Evolutionary conservation across 1,139 yeast genomes (phyloP).

Genomic region (Candida sp.): DNA sequence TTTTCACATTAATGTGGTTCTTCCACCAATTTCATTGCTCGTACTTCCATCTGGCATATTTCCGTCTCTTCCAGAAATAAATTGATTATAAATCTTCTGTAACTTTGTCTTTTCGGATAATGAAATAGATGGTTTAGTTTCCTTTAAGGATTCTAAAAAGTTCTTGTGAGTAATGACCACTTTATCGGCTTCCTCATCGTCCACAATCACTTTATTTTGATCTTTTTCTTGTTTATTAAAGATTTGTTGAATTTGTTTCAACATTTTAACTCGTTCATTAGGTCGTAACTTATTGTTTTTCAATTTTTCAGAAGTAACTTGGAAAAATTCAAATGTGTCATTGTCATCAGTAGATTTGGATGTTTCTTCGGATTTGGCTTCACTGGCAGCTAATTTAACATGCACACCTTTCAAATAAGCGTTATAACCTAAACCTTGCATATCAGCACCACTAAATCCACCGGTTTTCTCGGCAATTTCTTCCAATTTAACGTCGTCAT

Average conservation of each 20-base stretch:
- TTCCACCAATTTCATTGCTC: conserved; percentile 80
- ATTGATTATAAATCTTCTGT: conserved; percentile 62
- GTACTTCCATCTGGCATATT: conserved; percentile 87
- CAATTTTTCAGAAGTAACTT: conserved; percentile 29
- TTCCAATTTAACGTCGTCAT: conserved; percentile 48
- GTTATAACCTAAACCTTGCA: conserved; percentile 89
- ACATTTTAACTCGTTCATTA: conserved; percentile 41
- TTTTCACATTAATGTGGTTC: conserved; percentile 65
- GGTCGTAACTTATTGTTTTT: conserved; percentile 31
- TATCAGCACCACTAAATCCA: conserved; percentile 93
- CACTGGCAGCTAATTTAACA: conserved; percentile 51
- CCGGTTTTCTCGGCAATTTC: conserved; percentile 58
- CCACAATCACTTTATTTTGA: conserved; percentile 8
- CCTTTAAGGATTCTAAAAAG: conserved; percentile 60
- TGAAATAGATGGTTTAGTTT: conserved; percentile 88
- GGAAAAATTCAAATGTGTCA: conserved; percentile 30
- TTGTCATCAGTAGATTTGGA: conserved; percentile 10
- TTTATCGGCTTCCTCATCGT: conserved; percentile 13
- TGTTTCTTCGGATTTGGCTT: conserved; percentile 23
- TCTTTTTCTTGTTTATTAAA: conserved; percentile 13
- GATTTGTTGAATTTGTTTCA: conserved; percentile 46
- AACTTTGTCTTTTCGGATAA: conserved; percentile 65
- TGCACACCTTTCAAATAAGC: conserved; percentile 93
- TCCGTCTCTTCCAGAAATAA: conserved; percentile 79
- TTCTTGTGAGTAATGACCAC: conserved; percentile 50